These are phyloP conservation scores for Pythium phragmitis DNA, from an alignment of 352 stramenopile species.

Conservation along the genomic window DNA sequence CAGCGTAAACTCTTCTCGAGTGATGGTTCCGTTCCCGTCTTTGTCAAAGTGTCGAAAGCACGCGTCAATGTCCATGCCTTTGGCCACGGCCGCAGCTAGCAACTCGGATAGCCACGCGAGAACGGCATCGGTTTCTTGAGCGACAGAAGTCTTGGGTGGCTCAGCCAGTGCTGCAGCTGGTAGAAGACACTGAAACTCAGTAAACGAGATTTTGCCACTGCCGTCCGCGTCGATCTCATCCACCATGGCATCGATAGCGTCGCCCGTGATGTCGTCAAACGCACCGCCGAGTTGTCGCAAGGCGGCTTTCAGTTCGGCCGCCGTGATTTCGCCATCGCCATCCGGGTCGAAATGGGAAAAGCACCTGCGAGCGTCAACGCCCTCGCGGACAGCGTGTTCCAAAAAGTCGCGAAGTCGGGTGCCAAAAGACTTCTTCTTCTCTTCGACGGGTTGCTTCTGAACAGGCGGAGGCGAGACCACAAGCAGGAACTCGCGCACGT, in stretches of 20 bases:
- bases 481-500: constrained; percentile 32
- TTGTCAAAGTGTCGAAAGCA: constrained; percentile 88
- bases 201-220: constrained; percentile 57
- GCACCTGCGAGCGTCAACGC: constrained; percentile 41
- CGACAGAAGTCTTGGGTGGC: not conserved
- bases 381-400: constrained; percentile 37
- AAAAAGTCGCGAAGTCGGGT: constrained; percentile 31
- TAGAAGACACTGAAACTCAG: constrained; percentile 56
- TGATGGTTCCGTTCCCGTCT: constrained; percentile 65
- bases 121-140: constrained; percentile 21
- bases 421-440: constrained; percentile 19
- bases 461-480: constrained; percentile 18
- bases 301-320: constrained; percentile 48
- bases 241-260: constrained; percentile 48
- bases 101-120: constrained; percentile 40
- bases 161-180: not conserved
- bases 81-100: constrained; percentile 40
- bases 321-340: constrained; percentile 46
- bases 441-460: not conserved
- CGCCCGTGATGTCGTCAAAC: constrained; percentile 44
- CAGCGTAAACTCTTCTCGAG: constrained; percentile 51
- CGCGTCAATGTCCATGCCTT: constrained; percentile 51
- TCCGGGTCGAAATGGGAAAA: constrained; percentile 65
- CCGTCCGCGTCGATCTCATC: constrained; percentile 44
- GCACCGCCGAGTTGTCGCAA: constrained; percentile 43